phyloP scores from a whole-genome alignment of 2,329 filamentous ascomycete genomes.

The Trichocomaceae sp. region DNA sequence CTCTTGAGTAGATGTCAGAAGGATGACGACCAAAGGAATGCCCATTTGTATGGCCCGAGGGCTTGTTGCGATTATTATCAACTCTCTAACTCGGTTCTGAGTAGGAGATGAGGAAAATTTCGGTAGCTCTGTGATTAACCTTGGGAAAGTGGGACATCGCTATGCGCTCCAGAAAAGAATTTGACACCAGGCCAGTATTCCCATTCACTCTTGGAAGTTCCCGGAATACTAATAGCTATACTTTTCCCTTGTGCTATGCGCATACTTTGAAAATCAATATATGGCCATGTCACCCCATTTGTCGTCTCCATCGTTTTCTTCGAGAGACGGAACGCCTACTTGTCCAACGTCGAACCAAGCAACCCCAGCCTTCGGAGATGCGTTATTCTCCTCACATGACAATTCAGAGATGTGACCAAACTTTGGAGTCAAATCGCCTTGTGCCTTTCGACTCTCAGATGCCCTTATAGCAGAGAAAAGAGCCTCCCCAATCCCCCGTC shows the following conservation, averaged over 20 bases:
- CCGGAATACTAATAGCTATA: slow-evolving; percentile 72
- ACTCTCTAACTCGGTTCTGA: slow-evolving; percentile 67
- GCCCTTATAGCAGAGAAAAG: slow-evolving; percentile 62
- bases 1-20: slow-evolving; percentile 88
- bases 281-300: slow-evolving; percentile 80
- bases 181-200: slow-evolving; percentile 81
- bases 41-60: slow-evolving; percentile 77
- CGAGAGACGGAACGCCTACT: slow-evolving; percentile 46
- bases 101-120: slow-evolving; percentile 51
- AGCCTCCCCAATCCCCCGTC: slow-evolving; percentile 78
- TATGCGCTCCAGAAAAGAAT: slow-evolving; percentile 48
- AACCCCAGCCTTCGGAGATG: slow-evolving; percentile 52
- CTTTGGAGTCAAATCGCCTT: slow-evolving; percentile 59
- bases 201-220: slow-evolving; percentile 71
- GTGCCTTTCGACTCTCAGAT: slow-evolving; percentile 53
- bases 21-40: slow-evolving; percentile 79
- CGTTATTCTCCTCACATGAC: slow-evolving; percentile 18
- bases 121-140: slow-evolving; percentile 32
- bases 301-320: slow-evolving; percentile 55
- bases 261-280: slow-evolving; percentile 77
- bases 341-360: slow-evolving; percentile 92
- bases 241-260: slow-evolving; percentile 89
- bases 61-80: slow-evolving; percentile 84
- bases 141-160: slow-evolving; percentile 29
- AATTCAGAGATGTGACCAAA: slow-evolving; percentile 29